Evolutionary conservation across 805 yeast species (phyloP).

Genomic region (Myxozyma nipponensis): DNA sequence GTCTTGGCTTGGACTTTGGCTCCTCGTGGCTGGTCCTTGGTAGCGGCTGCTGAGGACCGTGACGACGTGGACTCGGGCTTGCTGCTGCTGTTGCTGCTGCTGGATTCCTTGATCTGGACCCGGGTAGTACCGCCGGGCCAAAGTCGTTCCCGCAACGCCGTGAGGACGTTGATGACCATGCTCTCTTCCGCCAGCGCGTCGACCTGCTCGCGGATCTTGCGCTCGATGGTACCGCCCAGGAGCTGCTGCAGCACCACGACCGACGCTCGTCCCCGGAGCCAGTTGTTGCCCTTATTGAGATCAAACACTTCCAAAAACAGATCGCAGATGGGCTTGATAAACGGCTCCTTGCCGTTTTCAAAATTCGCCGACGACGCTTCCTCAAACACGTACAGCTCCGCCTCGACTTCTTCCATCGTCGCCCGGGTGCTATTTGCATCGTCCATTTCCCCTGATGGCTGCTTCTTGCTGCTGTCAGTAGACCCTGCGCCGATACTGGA

Average conservation of each 20-base stretch:
- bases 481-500: no score
- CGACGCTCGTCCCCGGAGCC: constrained; percentile 84
- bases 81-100: constrained; percentile 10
- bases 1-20: constrained; percentile 49
- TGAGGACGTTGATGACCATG: constrained; percentile 44
- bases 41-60: neutral
- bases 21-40: neutral
- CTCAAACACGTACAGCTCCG: constrained; percentile 52
- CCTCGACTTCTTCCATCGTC: constrained; percentile 28
- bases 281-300: constrained; percentile 57
- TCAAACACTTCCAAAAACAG: constrained; percentile 67
- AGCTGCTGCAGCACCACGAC: constrained; percentile 78
- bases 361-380: constrained; percentile 31
- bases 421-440: neutral
- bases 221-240: constrained; percentile 83
- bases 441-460: no score
- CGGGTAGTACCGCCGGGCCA: constrained; percentile 32
- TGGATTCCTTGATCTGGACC: constrained; percentile 1
- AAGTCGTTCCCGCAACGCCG: constrained; percentile 34
- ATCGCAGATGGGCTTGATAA: constrained; percentile 80
- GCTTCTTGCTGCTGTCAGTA: no score
- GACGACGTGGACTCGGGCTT: no score
- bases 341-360: constrained; percentile 42
- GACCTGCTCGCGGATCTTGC: constrained; percentile 47
- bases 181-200: constrained; percentile 44